phyloP scores from a whole-genome alignment of 2,329 filamentous ascomycete species.

The Domatiomyces catenatus region DNA sequence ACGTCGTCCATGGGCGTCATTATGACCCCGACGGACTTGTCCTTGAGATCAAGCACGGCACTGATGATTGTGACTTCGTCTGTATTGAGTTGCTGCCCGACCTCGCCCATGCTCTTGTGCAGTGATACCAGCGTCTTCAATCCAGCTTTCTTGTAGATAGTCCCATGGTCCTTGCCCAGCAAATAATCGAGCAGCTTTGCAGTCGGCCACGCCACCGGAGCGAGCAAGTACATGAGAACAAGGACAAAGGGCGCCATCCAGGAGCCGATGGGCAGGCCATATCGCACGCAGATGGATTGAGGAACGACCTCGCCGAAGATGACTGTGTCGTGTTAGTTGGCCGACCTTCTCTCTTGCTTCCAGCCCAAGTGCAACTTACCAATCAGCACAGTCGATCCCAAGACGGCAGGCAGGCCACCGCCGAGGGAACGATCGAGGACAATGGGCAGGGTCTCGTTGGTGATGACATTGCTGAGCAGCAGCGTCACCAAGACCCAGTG shows the following conservation, averaged over 20 bases:
- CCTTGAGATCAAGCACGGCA: constrained; percentile 87
- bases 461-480: constrained; percentile 89
- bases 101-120: constrained; percentile 77
- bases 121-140: constrained; percentile 91
- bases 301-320: constrained; percentile 96
- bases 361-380: constrained; percentile 39
- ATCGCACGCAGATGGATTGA: constrained; percentile 91
- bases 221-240: constrained; percentile 77
- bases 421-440: constrained; percentile 87
- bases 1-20: constrained; percentile 99
- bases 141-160: constrained; percentile 94
- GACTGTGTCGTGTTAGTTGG: constrained; percentile 41
- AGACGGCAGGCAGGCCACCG: constrained; percentile 82
- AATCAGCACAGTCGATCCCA: constrained; percentile 86
- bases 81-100: constrained; percentile 75
- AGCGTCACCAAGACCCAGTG: constrained; percentile 97
- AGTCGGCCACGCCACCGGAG: constrained; percentile 82
- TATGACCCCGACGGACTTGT: constrained; percentile 83
- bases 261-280: constrained; percentile 84
- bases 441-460: constrained; percentile 91
- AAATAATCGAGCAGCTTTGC: constrained; percentile 89
- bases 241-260: constrained; percentile 84
- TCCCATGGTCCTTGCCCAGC: constrained; percentile 87
- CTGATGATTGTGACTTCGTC: constrained; percentile 99
- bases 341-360: background rate